phyloP scores from a whole-genome alignment of 805 yeast genomes.

The Metschnikowia baotianmanensis region DNA sequence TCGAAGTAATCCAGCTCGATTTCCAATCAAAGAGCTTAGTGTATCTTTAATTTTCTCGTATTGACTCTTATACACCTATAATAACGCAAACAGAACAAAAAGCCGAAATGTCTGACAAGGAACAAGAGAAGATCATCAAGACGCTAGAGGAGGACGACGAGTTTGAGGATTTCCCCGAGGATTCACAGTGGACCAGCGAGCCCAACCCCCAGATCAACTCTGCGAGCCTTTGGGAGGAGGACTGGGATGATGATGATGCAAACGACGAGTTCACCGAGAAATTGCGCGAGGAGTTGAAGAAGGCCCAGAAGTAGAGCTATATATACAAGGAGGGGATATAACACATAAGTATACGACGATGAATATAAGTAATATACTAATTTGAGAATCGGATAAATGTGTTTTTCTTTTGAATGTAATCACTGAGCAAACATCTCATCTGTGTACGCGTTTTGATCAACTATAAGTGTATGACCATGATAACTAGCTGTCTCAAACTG shows the following conservation, averaged over 20 bases:
- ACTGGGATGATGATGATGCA: slow-evolving; percentile 95
- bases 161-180: slow-evolving; percentile 94
- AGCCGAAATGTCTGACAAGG: slow-evolving; percentile 20
- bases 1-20: too few relatives aligned
- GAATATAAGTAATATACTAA: too few relatives aligned
- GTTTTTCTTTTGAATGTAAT: too few relatives aligned
- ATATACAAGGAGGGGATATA: too few relatives aligned
- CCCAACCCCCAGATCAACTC: slow-evolving; percentile 51
- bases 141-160: slow-evolving; percentile 95
- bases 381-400: too few relatives aligned
- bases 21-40: too few relatives aligned
- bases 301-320: slow-evolving; percentile 17
- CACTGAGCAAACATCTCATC: too few relatives aligned
- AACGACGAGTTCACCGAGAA: slow-evolving; percentile 83
- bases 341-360: too few relatives aligned
- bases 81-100: neutral
- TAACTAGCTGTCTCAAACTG: too few relatives aligned
- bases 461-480: too few relatives aligned
- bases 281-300: slow-evolving; percentile 51
- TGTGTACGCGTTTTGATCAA: too few relatives aligned
- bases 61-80: neutral
- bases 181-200: slow-evolving; percentile 67
- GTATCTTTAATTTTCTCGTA: neutral
- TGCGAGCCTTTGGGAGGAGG: slow-evolving; percentile 87
- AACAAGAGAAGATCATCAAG: slow-evolving; percentile 49